Base-by-base conservation (phyloP, 495 filamentous ascomycete genomes). In the Penicillium bialowiezense region DNA sequence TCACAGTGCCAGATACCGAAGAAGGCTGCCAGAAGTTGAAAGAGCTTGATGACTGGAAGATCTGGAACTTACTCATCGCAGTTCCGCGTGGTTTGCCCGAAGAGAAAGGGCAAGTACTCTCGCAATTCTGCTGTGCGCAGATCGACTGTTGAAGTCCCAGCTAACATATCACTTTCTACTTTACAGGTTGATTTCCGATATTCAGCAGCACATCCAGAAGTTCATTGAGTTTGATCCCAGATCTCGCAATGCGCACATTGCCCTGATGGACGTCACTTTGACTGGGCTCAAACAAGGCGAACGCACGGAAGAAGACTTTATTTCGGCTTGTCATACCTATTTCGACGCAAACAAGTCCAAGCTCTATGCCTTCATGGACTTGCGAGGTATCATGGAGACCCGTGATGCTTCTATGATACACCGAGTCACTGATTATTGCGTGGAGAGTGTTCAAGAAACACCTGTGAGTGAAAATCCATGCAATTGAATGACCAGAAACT, bases 1-100 rank as follows among this genome's bases (percentile, higher is more conserved):
- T 64, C 48, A 59, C 57, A 36, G 67, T 71, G 37, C 64, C 58
- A 10, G 62, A 53, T 20, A 59, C 60, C 10, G 65, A 68, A 20
- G 56, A 48, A 14, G 63, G 66, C 48, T 57, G 51, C 13, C 71
- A 70, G 13, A 50, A 59, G 19, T 58, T 74, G 15, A 69, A 71
- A 23, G 65, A 73, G 52, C 74, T 70, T 37, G 79, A 83, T 60
- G 78, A 83, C 44, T 83, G 81, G 77, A 69, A 60, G 37, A 67
- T 80, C 24, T 85, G 81, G 81, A 68, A 73, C n/a, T 60, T 73
- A 33, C 51, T 75, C 32, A 44, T 71, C 26, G 29, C 48, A 20
- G 55, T 64, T 4, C 51, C 59, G n/a, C 54, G 55, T 18, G 52
- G 65, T 23, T 55, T 70, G 17, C 17, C 38, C 20, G 54, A 67